These are phyloP conservation scores for Dipteronia sinensis DNA, from an alignment of 345 rosid genomes.

Conservation along the genomic window DNA sequence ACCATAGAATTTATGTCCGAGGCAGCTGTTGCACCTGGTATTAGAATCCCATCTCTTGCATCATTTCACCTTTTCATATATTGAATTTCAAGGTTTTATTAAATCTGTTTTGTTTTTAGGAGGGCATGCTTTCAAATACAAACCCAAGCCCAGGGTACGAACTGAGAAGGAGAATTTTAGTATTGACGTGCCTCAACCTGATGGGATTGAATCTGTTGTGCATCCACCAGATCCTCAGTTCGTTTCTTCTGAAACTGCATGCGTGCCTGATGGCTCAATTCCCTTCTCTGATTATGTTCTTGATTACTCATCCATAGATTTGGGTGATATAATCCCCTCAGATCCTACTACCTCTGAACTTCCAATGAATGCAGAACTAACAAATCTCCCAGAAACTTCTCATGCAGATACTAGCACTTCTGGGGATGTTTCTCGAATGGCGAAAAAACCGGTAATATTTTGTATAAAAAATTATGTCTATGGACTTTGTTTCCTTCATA, in stretches of 20 bases:
- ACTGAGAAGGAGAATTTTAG: conserved; percentile 26
- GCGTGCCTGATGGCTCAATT: conserved; percentile 34
- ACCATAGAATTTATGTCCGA: conserved; percentile 39
- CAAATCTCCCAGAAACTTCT: conserved; percentile 26
- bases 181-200: conserved; percentile 16
- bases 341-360: conserved; percentile 33
- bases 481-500: conserved; percentile 1
- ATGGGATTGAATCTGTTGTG: conserved; percentile 31
- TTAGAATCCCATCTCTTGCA: conserved; percentile 7
- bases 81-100: conserved; percentile 11
- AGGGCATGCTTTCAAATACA: conserved; percentile 39
- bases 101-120: conserved; percentile 33
- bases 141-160: conserved; percentile 47
- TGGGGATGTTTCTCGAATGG: conserved; percentile 32
- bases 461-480: neutral
- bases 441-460: conserved; percentile 41
- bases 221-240: conserved; percentile 22
- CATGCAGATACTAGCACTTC: conserved; percentile 21
- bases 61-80: neutral
- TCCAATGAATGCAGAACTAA: conserved; percentile 27
- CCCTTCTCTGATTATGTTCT: conserved; percentile 39
- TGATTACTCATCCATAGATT: conserved; percentile 38
- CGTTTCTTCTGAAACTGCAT: conserved; percentile 31
- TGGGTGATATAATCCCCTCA: conserved; percentile 26
- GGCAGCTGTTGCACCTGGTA: conserved; percentile 40